Evolutionary conservation across 1,284 basidiomycete genomes (phyloP), one percentile per base, ranked within the genome.

Genomic region (Irpex sp.): DNA sequence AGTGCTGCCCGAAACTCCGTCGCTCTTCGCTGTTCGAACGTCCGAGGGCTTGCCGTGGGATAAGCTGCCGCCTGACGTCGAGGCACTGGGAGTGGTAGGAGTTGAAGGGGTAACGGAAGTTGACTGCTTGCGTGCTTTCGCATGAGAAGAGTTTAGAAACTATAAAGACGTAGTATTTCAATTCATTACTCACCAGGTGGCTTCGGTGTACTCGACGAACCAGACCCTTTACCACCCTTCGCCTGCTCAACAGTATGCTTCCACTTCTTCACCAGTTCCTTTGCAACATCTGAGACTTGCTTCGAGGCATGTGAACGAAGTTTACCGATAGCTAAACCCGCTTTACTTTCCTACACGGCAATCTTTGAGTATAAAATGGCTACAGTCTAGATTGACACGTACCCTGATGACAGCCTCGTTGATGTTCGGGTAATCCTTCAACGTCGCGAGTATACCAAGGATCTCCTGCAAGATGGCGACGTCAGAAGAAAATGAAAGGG

Each of bases 191-290:
- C 67, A 83, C 81, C 76, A 69, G 75, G 67, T 13, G 69, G 70
- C 66, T 78, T 79, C n/a, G 60, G 37, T 38, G 65, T 54, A n/a
- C 60, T 68, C 60, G 40, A 64, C 61, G 19, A 59, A 77, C 61
- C 78, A 66, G 31, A 74, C 69, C 70, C 73, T 69, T 65, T 73
- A 37, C 70, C 71, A 54, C 77, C 75, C 74, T 93, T 94, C 62
- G 92, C 89, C 70, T 85, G 86, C 69, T 94, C 93, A 36, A 96
- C 93, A 62, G 87, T 89, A 55, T 81, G 85, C 78, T 96, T 95
- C 94, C 94, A 96, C 74, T 91, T 89, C 77, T 90, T 93, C 56
- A 98, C 96, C 40, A 98, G 83, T 69, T 96, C 94, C 75, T 98
- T 98, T 11, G 97, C 94, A 3, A 94, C 79, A 63, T 93, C 89